Conservation (phyloP, 371 early-diverging fungal genomes). For the Mortierella sp. region DNA sequence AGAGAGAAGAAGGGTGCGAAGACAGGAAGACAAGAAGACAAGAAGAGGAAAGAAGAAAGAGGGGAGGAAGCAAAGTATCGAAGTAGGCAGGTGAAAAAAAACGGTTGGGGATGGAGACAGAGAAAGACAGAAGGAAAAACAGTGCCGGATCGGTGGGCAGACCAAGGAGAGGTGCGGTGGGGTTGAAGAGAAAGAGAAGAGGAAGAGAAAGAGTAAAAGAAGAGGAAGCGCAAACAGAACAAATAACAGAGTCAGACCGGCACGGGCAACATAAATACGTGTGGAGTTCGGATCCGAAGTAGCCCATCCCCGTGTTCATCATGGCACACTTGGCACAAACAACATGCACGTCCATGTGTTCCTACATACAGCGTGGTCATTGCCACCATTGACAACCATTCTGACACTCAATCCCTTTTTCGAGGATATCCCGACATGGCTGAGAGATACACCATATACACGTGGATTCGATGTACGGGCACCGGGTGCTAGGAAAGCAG, state of each 20-base stretch:
- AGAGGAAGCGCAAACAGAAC: neutral
- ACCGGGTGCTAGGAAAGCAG: neutral
- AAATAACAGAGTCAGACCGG: neutral
- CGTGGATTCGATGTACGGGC: neutral
- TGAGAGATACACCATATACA: neutral
- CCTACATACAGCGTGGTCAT: neutral
- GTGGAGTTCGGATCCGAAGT: neutral
- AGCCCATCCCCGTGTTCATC: neutral
- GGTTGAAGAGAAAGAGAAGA: neutral
- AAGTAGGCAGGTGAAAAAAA: neutral
- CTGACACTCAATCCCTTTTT: neutral
- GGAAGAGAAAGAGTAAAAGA: neutral
- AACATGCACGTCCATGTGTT: neutral
- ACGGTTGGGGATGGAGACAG: neutral
- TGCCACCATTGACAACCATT: neutral
- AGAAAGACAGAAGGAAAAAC: neutral
- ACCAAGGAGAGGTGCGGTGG: neutral
- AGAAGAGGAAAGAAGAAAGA: too few relatives aligned
- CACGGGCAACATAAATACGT: neutral
- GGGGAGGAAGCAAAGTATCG: too few relatives aligned
- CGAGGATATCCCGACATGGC: neutral
- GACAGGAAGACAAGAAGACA: too few relatives aligned
- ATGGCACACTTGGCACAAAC: neutral
- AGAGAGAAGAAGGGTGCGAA: too few relatives aligned
- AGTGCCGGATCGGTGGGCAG: constrained; percentile 2